Evolutionary conservation across 306 rosid species (phyloP), one percentile per base, ranked within the genome.

Genomic region (Amphicarpaea edgeworthii): DNA sequence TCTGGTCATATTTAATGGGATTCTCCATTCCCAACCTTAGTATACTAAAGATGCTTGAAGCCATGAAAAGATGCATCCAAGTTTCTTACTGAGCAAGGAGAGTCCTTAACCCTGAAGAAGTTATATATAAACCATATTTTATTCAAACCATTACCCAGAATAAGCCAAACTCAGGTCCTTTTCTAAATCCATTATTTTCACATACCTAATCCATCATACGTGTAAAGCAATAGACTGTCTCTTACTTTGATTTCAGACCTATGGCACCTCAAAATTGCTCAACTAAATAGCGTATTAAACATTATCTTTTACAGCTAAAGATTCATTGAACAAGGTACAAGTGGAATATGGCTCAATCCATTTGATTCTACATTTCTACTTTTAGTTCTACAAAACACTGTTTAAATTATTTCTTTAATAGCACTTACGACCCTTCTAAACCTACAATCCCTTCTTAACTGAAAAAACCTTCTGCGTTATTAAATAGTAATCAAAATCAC

Each of bases 81-180:
- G 24, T 17, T 62, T 53, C 83, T 34, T 74, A 40, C 30, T 47
- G 66, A 68, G 43, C 55, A 37, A 67, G 58, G 67, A 41, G 53
- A 24, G 19, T 49, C 37, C 57, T 62, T 53, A 43, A 51, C 38
- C 47, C 42, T 53, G 24, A 24, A 40, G 26, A 71, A 71, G 55
- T 62, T 62, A 20, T 16, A 61, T 62, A 20, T 16, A 61, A 62
- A 28, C 40, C 47, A 45, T 16, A 57, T n/a, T 21, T 46, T 61
- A 41, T 38, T 63, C 40, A 70, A 50, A 61, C 55, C 68, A 72
- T 20, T 28, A 42, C 59, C 50, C 43, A 72, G 30, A 63, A 63
- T 19, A 78, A 47, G 54, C 72, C 57, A 70, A 60, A 38, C 66
- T 21, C 5, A 12, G 46, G 38, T 50, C 49, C 42, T 51, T 69